Base-by-base conservation (phyloP, 2,329 filamentous ascomycete genomes). In the Geosmithia morbida region DNA sequence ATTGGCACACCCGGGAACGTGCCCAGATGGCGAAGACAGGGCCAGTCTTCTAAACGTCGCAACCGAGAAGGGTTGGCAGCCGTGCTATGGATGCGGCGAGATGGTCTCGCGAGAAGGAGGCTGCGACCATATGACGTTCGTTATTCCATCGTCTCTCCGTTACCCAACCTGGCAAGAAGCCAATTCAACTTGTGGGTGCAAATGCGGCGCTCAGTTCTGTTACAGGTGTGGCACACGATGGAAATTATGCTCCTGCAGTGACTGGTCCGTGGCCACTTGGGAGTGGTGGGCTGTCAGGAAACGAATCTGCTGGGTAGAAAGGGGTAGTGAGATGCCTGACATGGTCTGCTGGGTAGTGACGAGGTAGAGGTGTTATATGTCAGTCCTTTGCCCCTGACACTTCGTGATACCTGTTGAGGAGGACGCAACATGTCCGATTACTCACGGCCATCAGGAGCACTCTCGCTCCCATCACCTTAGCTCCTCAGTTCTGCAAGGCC, bases 91-190 rank as follows among this genome's bases (percentile, higher is more conserved):
- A 22, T 50, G 49, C 22, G 49, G 47, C n/a, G 37, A 47, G 45
- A 45, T 50, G 47, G 40, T 50, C 4, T 44, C 41, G 46, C 49
- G 47, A 22, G 41, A 50, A 26, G 41, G 42, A 40, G 49, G 49
- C 17, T 50, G 47, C 20, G 47, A 50, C 37, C 49, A 50, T 29
- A 50, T 48, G 44, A 50, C 49, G 49, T 48, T 22, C 41, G 49
- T 48, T 26, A 10, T 41, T 2, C 2, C 18, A 19, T 29, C 14
- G 33, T 7, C 33, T 13, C 33, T 13, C 10, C 6, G 33, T 37
- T 42, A 33, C 42, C 3, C 8, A 40, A n/a, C 18, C 2, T 26
- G 20, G 19, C 17, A 45, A 20, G 16, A 44, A 39, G 22, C 19
- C 17, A 44, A 20, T 41, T 37, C 41, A 4, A 4, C 30, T 7